Conservation (phyloP, 306 rosid genomes). For the Acacia crassicarpa region DNA sequence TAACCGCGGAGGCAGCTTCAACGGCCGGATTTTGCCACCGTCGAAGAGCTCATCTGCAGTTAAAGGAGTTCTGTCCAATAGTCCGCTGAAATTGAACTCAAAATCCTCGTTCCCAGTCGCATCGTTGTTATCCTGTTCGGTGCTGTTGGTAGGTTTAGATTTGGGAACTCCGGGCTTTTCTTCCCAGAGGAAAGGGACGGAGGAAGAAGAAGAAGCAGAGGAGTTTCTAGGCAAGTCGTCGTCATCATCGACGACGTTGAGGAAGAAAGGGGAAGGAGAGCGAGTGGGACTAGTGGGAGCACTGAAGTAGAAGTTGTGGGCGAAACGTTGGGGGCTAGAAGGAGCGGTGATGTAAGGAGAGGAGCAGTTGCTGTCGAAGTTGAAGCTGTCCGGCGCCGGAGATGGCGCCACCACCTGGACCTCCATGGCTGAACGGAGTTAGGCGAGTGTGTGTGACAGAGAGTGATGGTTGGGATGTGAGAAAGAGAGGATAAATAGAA, state of each 20-base stretch:
- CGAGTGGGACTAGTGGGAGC: slow-evolving; percentile 89
- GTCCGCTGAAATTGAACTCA: slow-evolving; percentile 62
- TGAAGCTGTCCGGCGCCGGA: slow-evolving; percentile 49
- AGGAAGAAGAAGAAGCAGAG: slow-evolving; percentile 52
- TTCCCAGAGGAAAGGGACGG: slow-evolving; percentile 63
- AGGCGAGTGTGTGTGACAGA: neutral
- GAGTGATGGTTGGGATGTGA: slow-evolving; percentile 23
- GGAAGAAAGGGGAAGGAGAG: slow-evolving; percentile 37
- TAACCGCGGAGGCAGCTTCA: slow-evolving; percentile 57
- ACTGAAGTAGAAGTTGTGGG: slow-evolving; percentile 61
- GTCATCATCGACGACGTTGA: neutral
- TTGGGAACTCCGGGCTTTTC: slow-evolving; percentile 61
- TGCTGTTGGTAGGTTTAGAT: slow-evolving; percentile 10
- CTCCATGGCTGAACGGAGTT: slow-evolving; percentile 17
- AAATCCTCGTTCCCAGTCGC: slow-evolving; percentile 40
- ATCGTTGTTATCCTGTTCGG: neutral
- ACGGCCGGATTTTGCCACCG: slow-evolving; percentile 73
- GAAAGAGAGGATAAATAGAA: slow-evolving; percentile 31
- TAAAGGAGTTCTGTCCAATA: slow-evolving; percentile 43
- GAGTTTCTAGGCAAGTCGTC: slow-evolving; percentile 21
- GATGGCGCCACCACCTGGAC: slow-evolving; percentile 34
- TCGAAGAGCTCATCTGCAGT: slow-evolving; percentile 86
- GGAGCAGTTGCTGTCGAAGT: slow-evolving; percentile 77
- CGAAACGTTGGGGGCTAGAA: slow-evolving; percentile 77
- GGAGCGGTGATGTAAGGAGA: slow-evolving; percentile 93